phyloP scores from a whole-genome alignment of 2,329 filamentous ascomycete species.

The Botrytis deweyae region DNA sequence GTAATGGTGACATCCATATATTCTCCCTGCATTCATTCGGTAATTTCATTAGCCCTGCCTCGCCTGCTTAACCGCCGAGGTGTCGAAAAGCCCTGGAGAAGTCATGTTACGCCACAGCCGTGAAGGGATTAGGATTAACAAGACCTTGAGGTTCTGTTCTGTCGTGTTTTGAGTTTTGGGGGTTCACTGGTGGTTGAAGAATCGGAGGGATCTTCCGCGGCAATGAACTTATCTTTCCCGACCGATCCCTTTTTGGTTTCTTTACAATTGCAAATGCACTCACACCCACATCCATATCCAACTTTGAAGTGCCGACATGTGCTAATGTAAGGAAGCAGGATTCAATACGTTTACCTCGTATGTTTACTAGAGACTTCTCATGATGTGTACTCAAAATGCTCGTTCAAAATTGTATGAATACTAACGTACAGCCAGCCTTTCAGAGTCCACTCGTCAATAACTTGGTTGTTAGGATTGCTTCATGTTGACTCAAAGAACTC shows the following conservation, averaged over 20 bases:
- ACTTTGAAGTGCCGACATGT: neutral
- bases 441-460: neutral
- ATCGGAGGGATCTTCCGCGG: neutral
- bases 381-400: neutral
- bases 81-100: neutral
- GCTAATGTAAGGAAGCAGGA: neutral
- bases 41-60: neutral
- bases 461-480: neutral
- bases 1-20: neutral
- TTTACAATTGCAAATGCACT: neutral
- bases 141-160: neutral
- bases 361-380: neutral
- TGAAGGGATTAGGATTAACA: neutral
- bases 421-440: neutral
- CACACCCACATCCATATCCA: neutral
- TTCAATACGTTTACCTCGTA: neutral
- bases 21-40: neutral
- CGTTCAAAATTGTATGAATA: neutral
- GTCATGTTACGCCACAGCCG: neutral
- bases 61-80: neutral
- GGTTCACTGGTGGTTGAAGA: neutral
- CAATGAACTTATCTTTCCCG: neutral
- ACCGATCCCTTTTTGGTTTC: neutral
- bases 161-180: constrained; percentile 4
- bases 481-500: neutral